A percentile compares a stretch with the other conserved stretches of the same genome.
phyloP scores from a whole-genome alignment of 129 eudicot genomes.

The Tanacetum coccineum region DNA sequence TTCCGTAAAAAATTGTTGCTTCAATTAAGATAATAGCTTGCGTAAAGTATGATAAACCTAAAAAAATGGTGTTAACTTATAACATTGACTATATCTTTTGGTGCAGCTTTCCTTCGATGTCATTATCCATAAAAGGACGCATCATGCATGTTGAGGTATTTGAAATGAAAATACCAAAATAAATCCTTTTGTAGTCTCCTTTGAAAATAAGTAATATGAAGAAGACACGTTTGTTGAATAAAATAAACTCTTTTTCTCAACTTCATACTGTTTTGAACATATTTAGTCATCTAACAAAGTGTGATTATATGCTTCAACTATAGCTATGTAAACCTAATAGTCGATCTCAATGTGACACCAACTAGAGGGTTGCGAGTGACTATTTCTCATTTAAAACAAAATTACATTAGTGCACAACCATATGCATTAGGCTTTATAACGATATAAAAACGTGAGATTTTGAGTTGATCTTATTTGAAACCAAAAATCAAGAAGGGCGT shows the following conservation, averaged over 20 bases:
- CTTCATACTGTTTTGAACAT: not conserved
- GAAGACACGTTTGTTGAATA: not conserved
- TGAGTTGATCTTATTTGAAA: too few species aligned
- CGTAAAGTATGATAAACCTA: too few species aligned
- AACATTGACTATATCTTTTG: not conserved
- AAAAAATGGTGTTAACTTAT: not conserved
- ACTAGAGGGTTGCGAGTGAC: too few species aligned
- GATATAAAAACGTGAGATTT: too few species aligned
- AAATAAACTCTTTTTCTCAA: not conserved
- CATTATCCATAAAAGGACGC: not conserved
- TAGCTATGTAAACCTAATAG: too few species aligned
- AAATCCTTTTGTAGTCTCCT: not conserved
- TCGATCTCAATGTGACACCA: too few species aligned
- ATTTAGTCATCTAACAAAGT: not conserved
- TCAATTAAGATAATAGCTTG: not conserved
- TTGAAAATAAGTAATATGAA: not conserved
- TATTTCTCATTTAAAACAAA: too few species aligned
- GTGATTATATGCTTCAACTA: not conserved
- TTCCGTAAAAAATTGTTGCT: not conserved
- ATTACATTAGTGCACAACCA: too few species aligned
- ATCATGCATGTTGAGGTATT: not conserved
- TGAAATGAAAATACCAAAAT: not conserved
- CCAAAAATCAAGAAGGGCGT: too few species aligned
- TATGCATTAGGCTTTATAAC: too few species aligned
- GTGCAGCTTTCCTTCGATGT: conserved; percentile 1